phyloP scores from a whole-genome alignment of 2,329 filamentous ascomycete genomes.

The Fusarium tjaetaba region DNA sequence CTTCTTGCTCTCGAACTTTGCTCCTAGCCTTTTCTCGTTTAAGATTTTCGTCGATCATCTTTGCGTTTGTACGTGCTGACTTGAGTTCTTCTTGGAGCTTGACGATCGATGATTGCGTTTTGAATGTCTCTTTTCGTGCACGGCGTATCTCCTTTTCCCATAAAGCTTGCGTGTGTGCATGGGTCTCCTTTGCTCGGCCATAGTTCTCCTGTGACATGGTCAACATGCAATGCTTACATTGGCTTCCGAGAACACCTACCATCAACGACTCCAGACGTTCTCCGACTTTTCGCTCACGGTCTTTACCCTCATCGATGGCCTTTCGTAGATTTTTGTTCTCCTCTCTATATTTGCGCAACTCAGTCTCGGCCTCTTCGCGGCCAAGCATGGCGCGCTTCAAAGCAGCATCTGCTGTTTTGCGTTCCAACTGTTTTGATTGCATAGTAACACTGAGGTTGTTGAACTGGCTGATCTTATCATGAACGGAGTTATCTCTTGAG shows the following conservation, averaged over 20 bases:
- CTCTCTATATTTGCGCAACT: constrained; percentile 70
- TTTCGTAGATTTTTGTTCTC: constrained; percentile 66
- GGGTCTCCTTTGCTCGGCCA: constrained; percentile 74
- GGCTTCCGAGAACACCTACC: constrained; percentile 58
- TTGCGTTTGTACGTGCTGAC: constrained; percentile 63
- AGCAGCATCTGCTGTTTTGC: constrained; percentile 72
- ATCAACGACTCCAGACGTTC: constrained; percentile 75
- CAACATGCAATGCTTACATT: constrained; percentile 9
- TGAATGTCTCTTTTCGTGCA: constrained; percentile 77
- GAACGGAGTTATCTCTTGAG: constrained; percentile 68
- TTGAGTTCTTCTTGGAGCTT: constrained; percentile 81
- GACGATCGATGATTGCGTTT: constrained; percentile 74
- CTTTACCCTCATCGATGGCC: constrained; percentile 71
- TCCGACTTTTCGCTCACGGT: constrained; percentile 72
- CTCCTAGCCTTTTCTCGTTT: constrained; percentile 71
- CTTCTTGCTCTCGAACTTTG: constrained; percentile 72
- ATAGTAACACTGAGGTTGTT: constrained; percentile 72
- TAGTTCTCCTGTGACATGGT: constrained; percentile 70
- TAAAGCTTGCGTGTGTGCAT: constrained; percentile 71
- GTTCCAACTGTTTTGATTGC: constrained; percentile 69
- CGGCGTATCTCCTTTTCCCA: constrained; percentile 81
- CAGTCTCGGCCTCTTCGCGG: constrained; percentile 76
- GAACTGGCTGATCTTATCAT: constrained; percentile 77
- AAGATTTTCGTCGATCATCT: constrained; percentile 66
- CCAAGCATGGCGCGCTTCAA: constrained; percentile 73